phyloP scores from a whole-genome alignment of 208 protist genomes.

The Novymonas esmeraldas region DNA sequence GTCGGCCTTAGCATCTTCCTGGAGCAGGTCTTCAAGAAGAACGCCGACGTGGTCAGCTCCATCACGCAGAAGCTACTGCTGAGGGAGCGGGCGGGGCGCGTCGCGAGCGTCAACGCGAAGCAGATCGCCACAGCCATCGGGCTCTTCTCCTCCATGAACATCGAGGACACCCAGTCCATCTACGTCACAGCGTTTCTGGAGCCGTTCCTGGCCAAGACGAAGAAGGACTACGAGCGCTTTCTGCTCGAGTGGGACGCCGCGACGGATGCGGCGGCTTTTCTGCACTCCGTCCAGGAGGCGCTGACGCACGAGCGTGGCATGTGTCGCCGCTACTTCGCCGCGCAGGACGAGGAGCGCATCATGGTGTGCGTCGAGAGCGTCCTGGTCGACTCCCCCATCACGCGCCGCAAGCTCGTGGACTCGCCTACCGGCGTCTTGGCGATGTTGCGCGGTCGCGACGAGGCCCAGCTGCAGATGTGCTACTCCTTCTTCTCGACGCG shows the following conservation, averaged over 20 bases:
- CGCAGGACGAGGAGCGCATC: conserved; percentile 52
- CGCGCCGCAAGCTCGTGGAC: conserved; percentile 46
- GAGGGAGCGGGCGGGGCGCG: conserved; percentile 33
- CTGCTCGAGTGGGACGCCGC: conserved; percentile 44
- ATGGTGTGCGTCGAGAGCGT: conserved; percentile 64
- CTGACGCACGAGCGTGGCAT: conserved; percentile 53
- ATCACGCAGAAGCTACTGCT: conserved; percentile 69
- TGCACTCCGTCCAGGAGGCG: conserved; percentile 41
- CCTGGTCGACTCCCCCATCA: conserved; percentile 54
- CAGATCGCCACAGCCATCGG: conserved; percentile 64
- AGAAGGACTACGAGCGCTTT: conserved; percentile 52
- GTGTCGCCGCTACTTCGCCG: conserved; percentile 67
- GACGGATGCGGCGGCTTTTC: conserved; percentile 39
- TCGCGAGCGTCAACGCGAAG: conserved; percentile 29
- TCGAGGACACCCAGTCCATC: conserved; percentile 58
- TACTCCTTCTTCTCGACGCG: conserved; percentile 67
- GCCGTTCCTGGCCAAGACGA: conserved; percentile 60
- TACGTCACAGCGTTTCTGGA: conserved; percentile 79
- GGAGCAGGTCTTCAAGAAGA: conserved; percentile 79
- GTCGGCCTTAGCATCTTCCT: conserved; percentile 85
- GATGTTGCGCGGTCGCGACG: conserved; percentile 51
- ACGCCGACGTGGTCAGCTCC: conserved; percentile 49
- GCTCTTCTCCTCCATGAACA: conserved; percentile 78
- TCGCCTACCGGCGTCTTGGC: conserved; percentile 48
- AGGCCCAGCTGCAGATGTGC: conserved; percentile 49